Evolutionary conservation across 2,329 filamentous ascomycete species (phyloP).

Genomic region (Aureobasidium sp.): DNA sequence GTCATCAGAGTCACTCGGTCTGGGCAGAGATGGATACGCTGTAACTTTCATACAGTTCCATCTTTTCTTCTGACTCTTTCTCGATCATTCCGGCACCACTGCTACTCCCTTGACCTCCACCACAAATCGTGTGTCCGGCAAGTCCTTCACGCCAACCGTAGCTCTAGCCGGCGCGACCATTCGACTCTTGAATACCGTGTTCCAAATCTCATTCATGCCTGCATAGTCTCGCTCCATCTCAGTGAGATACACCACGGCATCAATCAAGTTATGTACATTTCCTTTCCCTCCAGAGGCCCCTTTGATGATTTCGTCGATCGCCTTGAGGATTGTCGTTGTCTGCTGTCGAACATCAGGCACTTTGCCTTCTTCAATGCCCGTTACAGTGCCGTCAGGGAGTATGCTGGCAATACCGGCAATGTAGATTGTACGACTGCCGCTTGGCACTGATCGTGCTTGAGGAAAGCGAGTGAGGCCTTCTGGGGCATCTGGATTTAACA

Average conservation of each 20-base stretch:
- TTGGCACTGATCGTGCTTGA: not conserved
- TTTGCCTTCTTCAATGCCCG: not conserved
- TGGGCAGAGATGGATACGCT: no score
- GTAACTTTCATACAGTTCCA: no score
- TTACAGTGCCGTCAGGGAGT: not conserved
- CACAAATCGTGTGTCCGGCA: not conserved
- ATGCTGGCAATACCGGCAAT: not conserved
- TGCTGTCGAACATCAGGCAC: not conserved
- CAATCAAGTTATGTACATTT: not conserved
- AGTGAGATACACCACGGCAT: constrained; percentile 31
- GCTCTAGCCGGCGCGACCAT: constrained; percentile 28
- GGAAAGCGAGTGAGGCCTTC: not conserved
- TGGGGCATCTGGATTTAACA: not conserved
- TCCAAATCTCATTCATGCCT: constrained; percentile 41
- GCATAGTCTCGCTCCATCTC: constrained; percentile 36
- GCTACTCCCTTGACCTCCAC: not conserved
- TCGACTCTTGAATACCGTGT: constrained; percentile 32
- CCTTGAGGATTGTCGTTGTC: not conserved
- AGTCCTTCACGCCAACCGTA: constrained; percentile 15
- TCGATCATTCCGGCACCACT: not conserved
- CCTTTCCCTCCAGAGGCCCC: not conserved
- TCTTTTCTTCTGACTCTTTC: no score
- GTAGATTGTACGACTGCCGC: not conserved
- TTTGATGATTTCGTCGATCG: not conserved
- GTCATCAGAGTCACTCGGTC: no score